These are phyloP conservation scores for Zopfia rhizophila DNA, from an alignment of 2,329 filamentous ascomycete species.

Conservation along the genomic window DNA sequence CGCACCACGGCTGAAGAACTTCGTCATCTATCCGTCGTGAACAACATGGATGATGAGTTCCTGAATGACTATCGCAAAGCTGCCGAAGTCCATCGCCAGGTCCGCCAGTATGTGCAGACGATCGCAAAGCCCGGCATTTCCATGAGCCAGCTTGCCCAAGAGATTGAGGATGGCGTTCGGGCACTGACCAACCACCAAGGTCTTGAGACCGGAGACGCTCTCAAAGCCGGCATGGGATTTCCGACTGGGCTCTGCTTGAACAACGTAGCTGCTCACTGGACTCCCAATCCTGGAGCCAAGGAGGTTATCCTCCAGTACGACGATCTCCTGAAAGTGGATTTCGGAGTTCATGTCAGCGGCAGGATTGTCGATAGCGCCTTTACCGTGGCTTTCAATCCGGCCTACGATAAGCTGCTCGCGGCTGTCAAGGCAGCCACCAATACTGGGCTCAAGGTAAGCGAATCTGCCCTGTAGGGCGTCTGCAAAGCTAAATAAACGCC, in stretches of 20 bases:
- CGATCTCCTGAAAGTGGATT: conserved; percentile 80
- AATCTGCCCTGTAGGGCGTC: neutral
- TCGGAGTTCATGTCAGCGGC: conserved; percentile 73
- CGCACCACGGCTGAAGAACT: conserved; percentile 85
- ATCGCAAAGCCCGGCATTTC: conserved; percentile 81
- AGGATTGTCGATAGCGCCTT: conserved; percentile 75
- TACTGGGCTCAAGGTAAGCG: conserved; percentile 72
- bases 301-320: conserved; percentile 75
- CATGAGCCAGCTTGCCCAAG: conserved; percentile 81
- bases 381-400: conserved; percentile 70
- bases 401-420: conserved; percentile 70
- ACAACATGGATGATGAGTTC: conserved; percentile 80
- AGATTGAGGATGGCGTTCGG: conserved; percentile 83
- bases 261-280: conserved; percentile 85
- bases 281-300: conserved; percentile 86
- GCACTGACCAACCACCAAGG: conserved; percentile 79
- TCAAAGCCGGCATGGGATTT: conserved; percentile 85
- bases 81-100: conserved; percentile 87
- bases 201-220: conserved; percentile 77
- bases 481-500: conserved; percentile 15
- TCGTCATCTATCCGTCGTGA: conserved; percentile 69
- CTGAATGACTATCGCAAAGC: conserved; percentile 82
- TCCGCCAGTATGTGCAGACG: conserved; percentile 81
- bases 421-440: conserved; percentile 74
- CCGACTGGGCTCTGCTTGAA: conserved; percentile 85